Evolutionary conservation across 192 early-diverging fungal genomes (phyloP), one percentile per base, ranked within the genome.

Genomic region (Nowakowskiella sp.): DNA sequence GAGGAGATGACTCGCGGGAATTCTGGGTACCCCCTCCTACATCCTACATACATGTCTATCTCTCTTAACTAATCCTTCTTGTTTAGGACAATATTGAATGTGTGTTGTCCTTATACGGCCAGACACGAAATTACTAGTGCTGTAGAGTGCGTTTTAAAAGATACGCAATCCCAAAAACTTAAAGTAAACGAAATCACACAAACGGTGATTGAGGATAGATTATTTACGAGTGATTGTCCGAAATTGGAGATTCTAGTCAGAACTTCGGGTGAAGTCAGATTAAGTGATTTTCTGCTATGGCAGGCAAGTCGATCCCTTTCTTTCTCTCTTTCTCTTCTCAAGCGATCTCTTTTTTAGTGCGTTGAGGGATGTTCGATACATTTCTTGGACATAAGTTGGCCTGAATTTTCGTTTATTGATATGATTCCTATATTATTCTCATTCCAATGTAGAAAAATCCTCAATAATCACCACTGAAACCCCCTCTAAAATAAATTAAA

Each of bases 201-300:
- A 50, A 59, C 73, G 2, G 58, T 75, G 26, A 65, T 84, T 32
- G 76, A 70, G 44, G 61, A 71, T 39, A 77, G 74, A 51, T 68
- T 87, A 58, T 90, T 68, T 55, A 91, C 72, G 32, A 67, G 60
- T 49, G 61, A 61, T 5, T 82, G 71, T 36, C 82, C 85, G 2
- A 81, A 82, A 10, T 60, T 97, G 45, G 93, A 99, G 55, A 74
- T 97, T 10, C 61, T 94, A 31, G 76, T 99, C 36, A 78, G 96
- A 32, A 99, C 96, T 0, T 92, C 89, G 4, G 94, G 92, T n/a
- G 92, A 99, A 64, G 84, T 87, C 9, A 73, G 96, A 1, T 74
- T 99, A 44, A 92, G 89, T 60, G 94, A 97, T 65, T 99, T 89
- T 70, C 68, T 95, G 72, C 68, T 98, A 26, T 94, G 90, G 89